Conservation (phyloP, 2,329 filamentous ascomycete species). For the Pyrenophora graminea region DNA sequence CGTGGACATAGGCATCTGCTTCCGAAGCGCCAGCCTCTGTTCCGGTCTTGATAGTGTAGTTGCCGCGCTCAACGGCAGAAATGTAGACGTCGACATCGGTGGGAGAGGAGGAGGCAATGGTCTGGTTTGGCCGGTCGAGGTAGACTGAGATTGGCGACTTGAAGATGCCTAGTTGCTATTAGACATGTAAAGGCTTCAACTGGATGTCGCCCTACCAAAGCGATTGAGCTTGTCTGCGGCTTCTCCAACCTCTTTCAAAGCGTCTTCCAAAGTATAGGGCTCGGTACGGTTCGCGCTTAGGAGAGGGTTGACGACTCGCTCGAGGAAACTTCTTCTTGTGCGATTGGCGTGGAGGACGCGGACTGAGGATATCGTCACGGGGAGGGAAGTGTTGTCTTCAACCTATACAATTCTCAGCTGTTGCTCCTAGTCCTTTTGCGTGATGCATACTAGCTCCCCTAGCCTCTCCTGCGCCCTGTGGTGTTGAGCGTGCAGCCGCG, state of each 20-base stretch:
- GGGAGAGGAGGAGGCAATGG: slow-evolving; percentile 69
- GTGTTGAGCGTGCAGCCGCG: slow-evolving; percentile 61
- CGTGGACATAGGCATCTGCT: slow-evolving; percentile 87
- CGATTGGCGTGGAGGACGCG: slow-evolving; percentile 80
- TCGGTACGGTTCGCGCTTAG: slow-evolving; percentile 68
- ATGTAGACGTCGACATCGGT: slow-evolving; percentile 83
- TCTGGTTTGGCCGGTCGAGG: slow-evolving; percentile 73
- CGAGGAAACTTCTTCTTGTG: slow-evolving; percentile 82
- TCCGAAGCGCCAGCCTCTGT: slow-evolving; percentile 94
- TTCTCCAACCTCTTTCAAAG: slow-evolving; percentile 68
- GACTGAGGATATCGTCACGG: slow-evolving; percentile 85
- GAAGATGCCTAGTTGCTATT: slow-evolving; percentile 72
- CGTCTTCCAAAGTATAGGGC: slow-evolving; percentile 78
- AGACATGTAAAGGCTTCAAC: slow-evolving; percentile 12
- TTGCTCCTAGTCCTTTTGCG: slow-evolving; percentile 3
- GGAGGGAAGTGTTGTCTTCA: slow-evolving; percentile 80
- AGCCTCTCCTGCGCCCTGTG: slow-evolving; percentile 67
- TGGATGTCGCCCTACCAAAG: slow-evolving; percentile 65
- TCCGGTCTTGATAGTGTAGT: slow-evolving; percentile 87
- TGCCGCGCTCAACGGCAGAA: slow-evolving; percentile 76
- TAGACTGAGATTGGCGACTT: slow-evolving; percentile 80
- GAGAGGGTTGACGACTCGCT: slow-evolving; percentile 78
- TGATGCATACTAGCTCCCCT: slow-evolving; percentile 63
- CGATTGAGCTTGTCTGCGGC: slow-evolving; percentile 75
- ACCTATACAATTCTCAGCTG: slow-evolving; percentile 57